These are phyloP conservation scores for Monosporascus cannonballus DNA, from an alignment of 2,329 filamentous ascomycete species.

Conservation along the genomic window DNA sequence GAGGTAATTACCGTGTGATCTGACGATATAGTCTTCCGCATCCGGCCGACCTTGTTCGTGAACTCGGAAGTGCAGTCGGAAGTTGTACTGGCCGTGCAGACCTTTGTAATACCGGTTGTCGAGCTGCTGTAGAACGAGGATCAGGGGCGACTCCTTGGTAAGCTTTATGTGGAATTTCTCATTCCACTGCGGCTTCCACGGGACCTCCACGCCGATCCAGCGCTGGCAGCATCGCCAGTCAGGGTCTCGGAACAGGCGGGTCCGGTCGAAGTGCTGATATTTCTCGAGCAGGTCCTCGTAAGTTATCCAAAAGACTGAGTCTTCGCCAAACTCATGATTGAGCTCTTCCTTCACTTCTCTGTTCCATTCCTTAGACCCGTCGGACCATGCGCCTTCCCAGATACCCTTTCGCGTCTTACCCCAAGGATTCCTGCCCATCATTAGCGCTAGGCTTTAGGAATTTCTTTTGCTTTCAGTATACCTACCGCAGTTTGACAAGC, in stretches of 20 bases:
- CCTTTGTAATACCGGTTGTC: constrained; percentile 58
- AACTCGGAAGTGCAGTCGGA: constrained; percentile 44
- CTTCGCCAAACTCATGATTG: constrained; percentile 52
- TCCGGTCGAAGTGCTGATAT: constrained; percentile 56
- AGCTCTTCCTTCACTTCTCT: constrained; percentile 51
- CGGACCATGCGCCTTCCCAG: constrained; percentile 55
- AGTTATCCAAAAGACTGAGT: constrained; percentile 59
- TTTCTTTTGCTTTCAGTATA: background rate
- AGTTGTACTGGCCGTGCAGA: constrained; percentile 52
- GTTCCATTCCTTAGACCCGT: constrained; percentile 58
- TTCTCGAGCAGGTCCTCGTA: constrained; percentile 58
- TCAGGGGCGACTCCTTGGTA: constrained; percentile 49
- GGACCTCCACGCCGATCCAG: constrained; percentile 57
- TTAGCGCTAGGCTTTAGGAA: constrained; percentile 5
- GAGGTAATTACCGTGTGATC: constrained; percentile 52
- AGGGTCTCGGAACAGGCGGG: constrained; percentile 52
- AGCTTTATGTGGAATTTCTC: constrained; percentile 55
- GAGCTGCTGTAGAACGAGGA: constrained; percentile 56
- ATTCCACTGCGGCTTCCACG: constrained; percentile 56
- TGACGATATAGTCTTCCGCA: constrained; percentile 54
- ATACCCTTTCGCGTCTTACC: constrained; percentile 50
- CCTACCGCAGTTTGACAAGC: constrained; percentile 47
- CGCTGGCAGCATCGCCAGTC: constrained; percentile 53
- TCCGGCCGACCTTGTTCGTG: constrained; percentile 43
- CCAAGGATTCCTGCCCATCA: constrained; percentile 46